These are phyloP conservation scores for Chionographis japonica DNA, from an alignment of 106 monocot genomes.

Conservation along the genomic window DNA sequence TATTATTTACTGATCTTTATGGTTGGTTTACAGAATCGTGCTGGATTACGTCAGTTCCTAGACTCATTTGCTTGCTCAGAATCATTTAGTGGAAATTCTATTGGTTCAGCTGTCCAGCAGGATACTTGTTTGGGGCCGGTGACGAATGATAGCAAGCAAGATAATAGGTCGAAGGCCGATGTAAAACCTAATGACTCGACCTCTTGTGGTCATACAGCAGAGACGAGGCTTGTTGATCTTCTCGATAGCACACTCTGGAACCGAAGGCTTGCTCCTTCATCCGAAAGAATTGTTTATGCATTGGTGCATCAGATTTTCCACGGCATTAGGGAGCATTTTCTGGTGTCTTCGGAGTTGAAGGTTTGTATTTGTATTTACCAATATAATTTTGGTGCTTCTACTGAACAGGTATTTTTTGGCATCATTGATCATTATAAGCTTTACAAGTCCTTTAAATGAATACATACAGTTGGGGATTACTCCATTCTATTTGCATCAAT, in stretches of 20 bases:
- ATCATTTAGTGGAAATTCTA: slow-evolving; percentile 17
- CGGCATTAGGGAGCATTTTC: slow-evolving; percentile 88
- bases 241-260: slow-evolving; percentile 93
- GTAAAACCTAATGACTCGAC: slow-evolving; percentile 39
- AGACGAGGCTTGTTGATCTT: slow-evolving; percentile 80
- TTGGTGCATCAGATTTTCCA: slow-evolving; percentile 89
- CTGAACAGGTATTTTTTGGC: not conserved
- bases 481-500: no score
- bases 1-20: not conserved
- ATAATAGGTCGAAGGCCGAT: slow-evolving; percentile 38
- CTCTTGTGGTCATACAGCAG: slow-evolving; percentile 35
- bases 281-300: slow-evolving; percentile 87
- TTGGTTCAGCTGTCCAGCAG: slow-evolving; percentile 19
- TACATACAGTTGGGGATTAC: no score
- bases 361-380: slow-evolving; percentile 17
- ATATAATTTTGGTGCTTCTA: not conserved
- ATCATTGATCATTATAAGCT: not conserved
- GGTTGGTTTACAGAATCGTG: slow-evolving; percentile 55
- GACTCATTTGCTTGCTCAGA: slow-evolving; percentile 68
- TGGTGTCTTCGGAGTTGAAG: slow-evolving; percentile 79
- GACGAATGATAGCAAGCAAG: slow-evolving; percentile 41
- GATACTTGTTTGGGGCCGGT: slow-evolving; percentile 19
- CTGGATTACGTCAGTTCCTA: slow-evolving; percentile 84
- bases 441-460: no score
- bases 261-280: slow-evolving; percentile 78